Conservation (phyloP, 225 moss, liverwort and hornwort genomes). For the Bryoerythrophyllum caledonicum region DNA sequence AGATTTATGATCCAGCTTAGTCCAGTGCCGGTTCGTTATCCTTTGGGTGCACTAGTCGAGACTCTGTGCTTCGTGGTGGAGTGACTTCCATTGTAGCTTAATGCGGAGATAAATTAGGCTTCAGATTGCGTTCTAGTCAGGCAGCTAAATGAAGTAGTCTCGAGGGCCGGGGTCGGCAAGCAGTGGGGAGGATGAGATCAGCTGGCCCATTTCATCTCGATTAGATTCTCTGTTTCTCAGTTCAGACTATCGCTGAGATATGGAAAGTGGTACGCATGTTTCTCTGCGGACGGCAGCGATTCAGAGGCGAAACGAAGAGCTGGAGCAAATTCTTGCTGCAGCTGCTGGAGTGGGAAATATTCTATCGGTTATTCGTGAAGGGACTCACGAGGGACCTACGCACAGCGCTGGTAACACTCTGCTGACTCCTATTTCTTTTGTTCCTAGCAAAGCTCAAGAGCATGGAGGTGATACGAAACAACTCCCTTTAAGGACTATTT, state of each 20-base stretch:
- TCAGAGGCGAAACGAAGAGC: constrained; percentile 6
- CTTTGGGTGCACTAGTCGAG: background rate
- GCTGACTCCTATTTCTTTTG: background rate
- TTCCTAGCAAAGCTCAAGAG: background rate
- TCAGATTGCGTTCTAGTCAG: background rate
- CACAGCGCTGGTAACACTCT: background rate
- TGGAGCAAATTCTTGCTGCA: background rate
- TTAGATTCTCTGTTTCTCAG: background rate
- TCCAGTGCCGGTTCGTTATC: background rate
- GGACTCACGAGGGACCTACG: background rate
- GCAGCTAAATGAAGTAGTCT: background rate
- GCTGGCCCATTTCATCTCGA: background rate
- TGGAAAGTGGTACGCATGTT: background rate
- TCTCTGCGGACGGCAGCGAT: background rate
- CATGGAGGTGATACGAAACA: background rate
- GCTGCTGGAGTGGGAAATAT: background rate
- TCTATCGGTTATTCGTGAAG: background rate
- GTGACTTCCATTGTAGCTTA: background rate
- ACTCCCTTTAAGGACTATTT: background rate
- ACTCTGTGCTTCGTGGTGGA: background rate
- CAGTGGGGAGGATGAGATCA: background rate
- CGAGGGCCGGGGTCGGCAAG: background rate
- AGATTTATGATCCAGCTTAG: background rate
- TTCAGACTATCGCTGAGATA: background rate
- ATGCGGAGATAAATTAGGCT: background rate